Base-by-base conservation (phyloP, 805 yeast genomes). In the Zygoascus bituminiphila region DNA sequence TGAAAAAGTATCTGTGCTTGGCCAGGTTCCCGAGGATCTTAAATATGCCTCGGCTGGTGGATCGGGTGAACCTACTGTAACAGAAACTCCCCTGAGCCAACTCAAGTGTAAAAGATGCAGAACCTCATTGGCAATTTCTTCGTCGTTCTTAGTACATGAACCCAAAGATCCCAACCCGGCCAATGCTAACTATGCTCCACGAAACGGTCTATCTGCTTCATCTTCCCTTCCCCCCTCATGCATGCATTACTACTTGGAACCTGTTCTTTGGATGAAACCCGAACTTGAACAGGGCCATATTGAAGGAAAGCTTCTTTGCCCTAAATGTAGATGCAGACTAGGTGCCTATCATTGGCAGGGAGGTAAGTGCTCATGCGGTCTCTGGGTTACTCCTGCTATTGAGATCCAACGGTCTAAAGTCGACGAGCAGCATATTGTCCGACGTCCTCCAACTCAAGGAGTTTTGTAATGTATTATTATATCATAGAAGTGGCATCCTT, bases 331-430 rank as follows among this genome's bases (percentile, higher is more conserved):
- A 4, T 72, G 84, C 14, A 93, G 91, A 67, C 78, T 93, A 2
- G 98, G 98, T 12, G 88, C 87, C 0, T 93, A 88, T 63, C 79
- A 82, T 53, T 93, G 98, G 98, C 85, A 82, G 59, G 98, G 98
- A 0, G 79, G 91, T 1, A 71, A 95, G 57, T 93, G 98, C 64
- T 79, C 93, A 50, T 93, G 98, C 65, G 97, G 97, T 2, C 79
- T 78, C 57, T 93, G 98, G 98, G 82, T 91, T 73, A 76, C 87
- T 8, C 98, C 98, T 0, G 94, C 95, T 1, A 75, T 93, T 51
- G 87, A 85, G 62, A 65, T 93, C 48, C 88, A 82, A 63, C 71
- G 81, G 24, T 83, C 88, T 5, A 85, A 86, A 62, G 91, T 87
- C 4, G 97, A 91, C 62, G 78, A 78, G 33, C 33, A 29, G 9